These are phyloP conservation scores for Coprinopsis strossmayeri DNA, from an alignment of 768 basidiomycete species.

Conservation along the genomic window DNA sequence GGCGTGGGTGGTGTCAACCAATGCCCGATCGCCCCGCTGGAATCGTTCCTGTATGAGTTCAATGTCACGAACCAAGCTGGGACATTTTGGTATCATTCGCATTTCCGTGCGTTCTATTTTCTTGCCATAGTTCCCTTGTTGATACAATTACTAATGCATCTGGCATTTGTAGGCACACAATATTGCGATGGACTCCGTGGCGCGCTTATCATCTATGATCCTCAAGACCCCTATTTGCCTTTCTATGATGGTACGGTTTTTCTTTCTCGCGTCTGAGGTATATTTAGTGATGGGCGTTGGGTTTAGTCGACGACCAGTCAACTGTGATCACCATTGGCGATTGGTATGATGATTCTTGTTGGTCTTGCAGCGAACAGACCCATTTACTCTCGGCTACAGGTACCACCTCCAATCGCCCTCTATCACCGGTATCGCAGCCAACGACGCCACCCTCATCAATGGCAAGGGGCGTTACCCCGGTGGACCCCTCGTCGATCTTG, in stretches of 20 bases:
- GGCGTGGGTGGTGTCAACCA: constrained; percentile 37
- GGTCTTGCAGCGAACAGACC: no score
- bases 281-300: no score
- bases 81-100: constrained; percentile 34
- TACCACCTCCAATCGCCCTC: constrained; percentile 21
- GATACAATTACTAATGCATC: not conserved
- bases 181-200: constrained; percentile 55
- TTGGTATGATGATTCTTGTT: no score
- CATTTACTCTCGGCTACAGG: no score
- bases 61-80: constrained; percentile 20
- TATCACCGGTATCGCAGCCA: constrained; percentile 19
- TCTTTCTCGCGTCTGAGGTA: no score
- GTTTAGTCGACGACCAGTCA: constrained; percentile 27
- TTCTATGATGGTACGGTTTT: constrained; percentile 11
- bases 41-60: constrained; percentile 40
- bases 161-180: constrained; percentile 27
- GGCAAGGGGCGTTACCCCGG: constrained; percentile 39
- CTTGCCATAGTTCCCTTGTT: not conserved
- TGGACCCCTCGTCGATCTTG: constrained; percentile 26
- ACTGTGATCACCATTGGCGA: constrained; percentile 43
- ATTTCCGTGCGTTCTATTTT: constrained; percentile 16
- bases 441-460: constrained; percentile 37
- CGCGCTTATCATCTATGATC: constrained; percentile 39
- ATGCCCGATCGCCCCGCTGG: constrained; percentile 36
- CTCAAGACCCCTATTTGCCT: constrained; percentile 25